Percentiles rank a stretch among this genome's conserved stretches.
phyloP scores from a whole-genome alignment of 1,284 basidiomycete genomes.

The Trichosporon sp. region DNA sequence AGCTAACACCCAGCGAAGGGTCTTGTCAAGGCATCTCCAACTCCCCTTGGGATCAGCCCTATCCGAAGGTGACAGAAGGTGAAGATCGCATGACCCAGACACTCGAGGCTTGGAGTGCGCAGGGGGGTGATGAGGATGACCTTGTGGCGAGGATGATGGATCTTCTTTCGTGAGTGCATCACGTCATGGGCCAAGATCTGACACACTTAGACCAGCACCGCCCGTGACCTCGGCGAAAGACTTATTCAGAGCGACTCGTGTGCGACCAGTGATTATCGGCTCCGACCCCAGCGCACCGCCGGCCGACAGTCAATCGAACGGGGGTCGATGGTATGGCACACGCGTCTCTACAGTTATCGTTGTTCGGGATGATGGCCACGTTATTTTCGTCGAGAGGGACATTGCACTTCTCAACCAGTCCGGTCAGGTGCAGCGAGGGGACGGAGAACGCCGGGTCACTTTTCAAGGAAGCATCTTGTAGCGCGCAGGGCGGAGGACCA shows the following conservation, averaged over 20 bases:
- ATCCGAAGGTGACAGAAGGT: constrained; percentile 50
- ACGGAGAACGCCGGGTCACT: constrained; percentile 34
- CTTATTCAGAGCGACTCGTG: constrained; percentile 36
- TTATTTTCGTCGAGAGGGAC: constrained; percentile 52
- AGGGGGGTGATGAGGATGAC: constrained; percentile 28
- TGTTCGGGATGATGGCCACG: constrained; percentile 46
- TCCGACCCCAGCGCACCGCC: constrained; percentile 19
- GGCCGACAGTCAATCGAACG: not conserved
- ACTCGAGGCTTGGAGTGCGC: constrained; percentile 35
- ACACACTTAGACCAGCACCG: constrained; percentile 23
- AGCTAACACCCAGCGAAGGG: constrained; percentile 20
- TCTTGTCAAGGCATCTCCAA: constrained; percentile 45
- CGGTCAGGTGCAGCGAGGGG: constrained; percentile 35
- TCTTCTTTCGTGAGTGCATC: constrained; percentile 45
- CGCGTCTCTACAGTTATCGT: constrained; percentile 51
- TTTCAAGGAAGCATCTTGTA: constrained; percentile 26
- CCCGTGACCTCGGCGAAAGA: constrained; percentile 25
- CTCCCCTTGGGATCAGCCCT: constrained; percentile 44
- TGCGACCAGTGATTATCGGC: constrained; percentile 39
- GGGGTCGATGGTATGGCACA: constrained; percentile 50
- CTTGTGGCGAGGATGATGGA: constrained; percentile 46
- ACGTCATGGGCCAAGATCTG: not conserved
- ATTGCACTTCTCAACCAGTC: constrained; percentile 38
- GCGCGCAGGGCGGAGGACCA: not conserved
- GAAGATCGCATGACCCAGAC: constrained; percentile 37